Percentiles rank a stretch among this genome's conserved stretches.
Conservation (phyloP, 2,329 filamentous ascomycete species). For the Fusarium sp. region DNA sequence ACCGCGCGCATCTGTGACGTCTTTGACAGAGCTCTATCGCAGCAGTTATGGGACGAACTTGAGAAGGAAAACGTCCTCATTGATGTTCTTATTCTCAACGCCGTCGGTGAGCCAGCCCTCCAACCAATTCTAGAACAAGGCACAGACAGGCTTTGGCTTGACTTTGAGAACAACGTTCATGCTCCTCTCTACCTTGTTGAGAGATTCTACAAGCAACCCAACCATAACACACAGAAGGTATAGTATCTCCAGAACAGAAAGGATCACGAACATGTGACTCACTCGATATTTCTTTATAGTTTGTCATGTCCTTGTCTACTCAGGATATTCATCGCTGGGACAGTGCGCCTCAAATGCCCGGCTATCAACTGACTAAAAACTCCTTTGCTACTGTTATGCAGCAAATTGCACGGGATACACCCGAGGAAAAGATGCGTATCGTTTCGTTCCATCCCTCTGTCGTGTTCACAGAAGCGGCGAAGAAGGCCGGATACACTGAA, state of each 20-base stretch:
- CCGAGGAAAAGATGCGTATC: conserved; percentile 53
- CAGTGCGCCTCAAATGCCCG: conserved; percentile 36
- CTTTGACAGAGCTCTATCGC: neutral
- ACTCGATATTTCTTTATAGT: neutral
- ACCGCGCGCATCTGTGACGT: conserved; percentile 18
- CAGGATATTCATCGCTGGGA: conserved; percentile 48
- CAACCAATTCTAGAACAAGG: conserved; percentile 39
- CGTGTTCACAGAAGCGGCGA: conserved; percentile 51
- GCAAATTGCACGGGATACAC: conserved; percentile 51
- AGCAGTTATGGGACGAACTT: conserved; percentile 26
- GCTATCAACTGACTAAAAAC: conserved; percentile 56
- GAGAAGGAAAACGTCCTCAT: neutral
- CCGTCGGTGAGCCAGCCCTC: conserved; percentile 17
- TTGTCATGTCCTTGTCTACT: conserved; percentile 29
- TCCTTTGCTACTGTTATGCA: conserved; percentile 53
- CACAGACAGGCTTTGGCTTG: conserved; percentile 38
- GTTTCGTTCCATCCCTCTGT: conserved; percentile 57
- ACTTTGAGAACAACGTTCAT: conserved; percentile 42
- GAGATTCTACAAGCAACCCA: conserved; percentile 38
- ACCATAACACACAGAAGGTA: conserved; percentile 28
- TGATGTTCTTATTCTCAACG: conserved; percentile 36
- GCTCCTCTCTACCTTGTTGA: conserved; percentile 33
- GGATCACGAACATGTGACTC: rapidly evolving
- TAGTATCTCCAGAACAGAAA: rapidly evolving
- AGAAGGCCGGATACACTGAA: conserved; percentile 37